Conservation (phyloP, 202 grass and related monocot species). For the Panicum hallii region DNA sequence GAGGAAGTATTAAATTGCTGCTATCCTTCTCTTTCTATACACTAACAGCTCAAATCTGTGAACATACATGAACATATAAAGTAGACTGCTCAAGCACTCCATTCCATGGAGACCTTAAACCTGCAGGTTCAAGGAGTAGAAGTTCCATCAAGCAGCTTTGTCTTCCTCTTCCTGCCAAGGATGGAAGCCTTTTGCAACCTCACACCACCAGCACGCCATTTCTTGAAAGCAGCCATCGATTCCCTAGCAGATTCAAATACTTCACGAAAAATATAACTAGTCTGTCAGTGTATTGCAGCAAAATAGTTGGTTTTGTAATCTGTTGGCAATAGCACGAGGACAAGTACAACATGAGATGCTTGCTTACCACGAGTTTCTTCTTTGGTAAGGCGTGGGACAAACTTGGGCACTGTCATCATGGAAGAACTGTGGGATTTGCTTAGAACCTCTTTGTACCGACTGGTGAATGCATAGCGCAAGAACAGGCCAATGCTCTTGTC, state of each 20-base stretch:
- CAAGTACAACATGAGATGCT: background rate
- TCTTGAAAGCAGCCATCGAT: constrained; percentile 83
- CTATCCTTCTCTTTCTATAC: background rate
- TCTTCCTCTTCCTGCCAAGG: constrained; percentile 87
- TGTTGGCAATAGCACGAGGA: constrained; percentile 3
- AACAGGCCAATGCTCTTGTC: constrained; percentile 81
- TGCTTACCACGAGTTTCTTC: constrained; percentile 69
- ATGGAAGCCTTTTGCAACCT: constrained; percentile 79
- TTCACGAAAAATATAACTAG: background rate
- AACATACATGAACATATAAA: constrained; percentile 1
- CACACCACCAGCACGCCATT: constrained; percentile 69
- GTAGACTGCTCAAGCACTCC: background rate
- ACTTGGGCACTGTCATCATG: constrained; percentile 63
- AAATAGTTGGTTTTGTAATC: background rate
- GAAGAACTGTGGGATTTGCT: constrained; percentile 88
- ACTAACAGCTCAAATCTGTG: background rate
- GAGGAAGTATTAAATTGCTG: background rate
- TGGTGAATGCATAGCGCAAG: constrained; percentile 72
- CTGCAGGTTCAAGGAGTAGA: constrained; percentile 42
- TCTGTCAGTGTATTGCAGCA: constrained; percentile 3
- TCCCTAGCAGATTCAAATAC: constrained; percentile 79
- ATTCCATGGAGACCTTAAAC: constrained; percentile 6
- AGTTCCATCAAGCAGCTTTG: constrained; percentile 47
- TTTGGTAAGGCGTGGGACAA: constrained; percentile 71
- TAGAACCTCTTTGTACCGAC: constrained; percentile 88